Conservation (phyloP, 768 basidiomycete species). For the Mycena filopes region DNA sequence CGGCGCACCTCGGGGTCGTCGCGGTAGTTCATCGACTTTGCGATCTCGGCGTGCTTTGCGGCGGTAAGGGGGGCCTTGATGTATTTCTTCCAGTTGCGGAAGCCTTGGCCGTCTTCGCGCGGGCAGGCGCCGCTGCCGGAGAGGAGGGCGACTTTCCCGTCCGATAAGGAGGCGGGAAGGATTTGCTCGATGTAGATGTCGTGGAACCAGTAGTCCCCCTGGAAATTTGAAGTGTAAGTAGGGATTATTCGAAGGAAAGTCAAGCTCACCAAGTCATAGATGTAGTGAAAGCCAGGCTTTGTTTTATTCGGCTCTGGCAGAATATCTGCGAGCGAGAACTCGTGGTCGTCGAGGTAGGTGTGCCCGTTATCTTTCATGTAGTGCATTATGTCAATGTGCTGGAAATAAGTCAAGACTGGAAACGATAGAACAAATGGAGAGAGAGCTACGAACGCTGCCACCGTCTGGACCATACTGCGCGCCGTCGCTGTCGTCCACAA, state of each 20-base stretch:
- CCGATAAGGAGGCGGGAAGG: constrained; percentile 4
- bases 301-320: constrained; percentile 8
- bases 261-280: constrained; percentile 17
- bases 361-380: constrained; percentile 17
- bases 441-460: neutral
- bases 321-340: constrained; percentile 18
- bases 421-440: neutral
- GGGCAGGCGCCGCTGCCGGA: constrained; percentile 27
- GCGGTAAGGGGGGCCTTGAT: constrained; percentile 1
- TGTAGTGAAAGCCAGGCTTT: constrained; percentile 18
- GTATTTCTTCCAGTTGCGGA: constrained; percentile 17
- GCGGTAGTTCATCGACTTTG: constrained; percentile 15
- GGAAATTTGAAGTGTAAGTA: neutral
- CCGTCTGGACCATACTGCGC: constrained; percentile 11
- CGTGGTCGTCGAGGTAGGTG: constrained; percentile 23
- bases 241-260: neutral
- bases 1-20: constrained; percentile 24
- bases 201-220: constrained; percentile 26
- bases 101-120: constrained; percentile 25
- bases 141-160: constrained; percentile 22
- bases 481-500: constrained; percentile 22
- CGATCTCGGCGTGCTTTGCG: constrained; percentile 20
- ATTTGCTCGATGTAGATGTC: constrained; percentile 27
- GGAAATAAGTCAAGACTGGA: neutral
- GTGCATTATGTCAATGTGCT: constrained; percentile 24